Evolutionary conservation across 2,329 filamentous ascomycete species (phyloP), one percentile per base, ranked within the genome.

Genomic region (Diplocarpon mali): DNA sequence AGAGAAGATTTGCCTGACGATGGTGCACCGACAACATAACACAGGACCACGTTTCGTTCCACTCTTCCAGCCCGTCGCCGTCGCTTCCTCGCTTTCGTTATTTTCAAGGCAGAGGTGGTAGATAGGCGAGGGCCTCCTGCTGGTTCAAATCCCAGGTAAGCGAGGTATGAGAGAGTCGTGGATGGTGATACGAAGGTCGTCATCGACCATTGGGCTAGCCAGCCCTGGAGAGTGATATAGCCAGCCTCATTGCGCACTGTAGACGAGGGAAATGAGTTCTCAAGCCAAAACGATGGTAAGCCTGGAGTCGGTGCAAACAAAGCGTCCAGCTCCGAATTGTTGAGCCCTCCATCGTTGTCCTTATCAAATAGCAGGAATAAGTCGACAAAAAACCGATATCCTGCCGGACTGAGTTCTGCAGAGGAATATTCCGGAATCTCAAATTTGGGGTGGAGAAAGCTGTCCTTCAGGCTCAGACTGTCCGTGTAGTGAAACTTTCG

Each of bases 181-280:
- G 92, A 93, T 11, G 92, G 90, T 45, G 93, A 89, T 48, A 93
- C 79, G 58, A 96, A 98, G 0, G 92, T 98, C 0, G 92, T 98
- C 92, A 98, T 98, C 62, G 89, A 95, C 92, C 92, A 98, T 59
- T 98, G 92, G 3, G 92, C 92, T 31, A 98, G 76, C 92, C 92
- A 98, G 2, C 92, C 92, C 64, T 98, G 92, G 3, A 98, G 71
- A 1, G 92, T 98, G 50, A 98, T 89, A 62, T 96, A 79, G 0
- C 92, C 92, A 8, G 86, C 87, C 65, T 98, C 92, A 60, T 95
- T 96, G 35, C 87, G 82, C 14, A 96, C 90, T 0, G 92, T 95
- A 17, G 87, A 94, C 0, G 85, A 88, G 1, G 92, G 92, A 59
- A 98, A 98, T 0, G 79, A 85, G 1, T 83, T 83, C 52, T 95